These are phyloP conservation scores for Dactylonectria estremocensis DNA, from an alignment of 2,329 filamentous ascomycete species.

Conservation along the genomic window DNA sequence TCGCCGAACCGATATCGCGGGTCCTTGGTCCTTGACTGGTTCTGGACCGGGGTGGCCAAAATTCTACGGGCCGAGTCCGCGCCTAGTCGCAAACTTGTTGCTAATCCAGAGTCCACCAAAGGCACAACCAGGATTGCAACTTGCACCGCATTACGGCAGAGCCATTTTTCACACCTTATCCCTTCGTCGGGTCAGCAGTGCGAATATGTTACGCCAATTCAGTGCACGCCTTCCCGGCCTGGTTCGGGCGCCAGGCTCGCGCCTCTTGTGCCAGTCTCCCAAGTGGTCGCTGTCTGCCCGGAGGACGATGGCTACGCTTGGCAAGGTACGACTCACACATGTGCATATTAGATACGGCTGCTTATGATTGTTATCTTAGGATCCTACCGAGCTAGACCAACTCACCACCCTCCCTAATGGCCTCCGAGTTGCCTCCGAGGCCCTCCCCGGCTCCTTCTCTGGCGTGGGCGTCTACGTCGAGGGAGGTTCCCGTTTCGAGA, in stretches of 20 bases:
- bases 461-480: conserved; percentile 97
- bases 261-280: conserved; percentile 42
- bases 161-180: conserved; percentile 8
- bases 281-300: conserved; percentile 41
- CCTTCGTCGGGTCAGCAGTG: conserved; percentile 24
- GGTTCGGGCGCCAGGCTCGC: conserved; percentile 45
- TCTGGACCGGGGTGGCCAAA: conserved; percentile 36
- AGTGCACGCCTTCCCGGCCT: conserved; percentile 51
- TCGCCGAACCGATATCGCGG: conserved; percentile 47
- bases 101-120: conserved; percentile 7
- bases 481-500: conserved; percentile 95
- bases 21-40: neutral
- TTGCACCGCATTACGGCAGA: conserved; percentile 33
- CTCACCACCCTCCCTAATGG: conserved; percentile 94
- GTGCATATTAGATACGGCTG: neutral
- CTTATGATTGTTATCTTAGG: conserved; percentile 55
- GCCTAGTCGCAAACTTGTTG: conserved; percentile 44
- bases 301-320: conserved; percentile 53
- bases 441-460: conserved; percentile 93
- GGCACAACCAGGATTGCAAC: conserved; percentile 19
- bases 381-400: conserved; percentile 88
- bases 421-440: conserved; percentile 93
- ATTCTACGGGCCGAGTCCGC: conserved; percentile 35
- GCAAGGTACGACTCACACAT: conserved; percentile 47
- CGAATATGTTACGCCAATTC: conserved; percentile 56